A percentile compares a stretch with the other conserved stretches of the same genome.
These are phyloP conservation scores for Pseudogymnoascus sp. DNA, from an alignment of 2,329 filamentous ascomycete genomes.

Conservation along the genomic window DNA sequence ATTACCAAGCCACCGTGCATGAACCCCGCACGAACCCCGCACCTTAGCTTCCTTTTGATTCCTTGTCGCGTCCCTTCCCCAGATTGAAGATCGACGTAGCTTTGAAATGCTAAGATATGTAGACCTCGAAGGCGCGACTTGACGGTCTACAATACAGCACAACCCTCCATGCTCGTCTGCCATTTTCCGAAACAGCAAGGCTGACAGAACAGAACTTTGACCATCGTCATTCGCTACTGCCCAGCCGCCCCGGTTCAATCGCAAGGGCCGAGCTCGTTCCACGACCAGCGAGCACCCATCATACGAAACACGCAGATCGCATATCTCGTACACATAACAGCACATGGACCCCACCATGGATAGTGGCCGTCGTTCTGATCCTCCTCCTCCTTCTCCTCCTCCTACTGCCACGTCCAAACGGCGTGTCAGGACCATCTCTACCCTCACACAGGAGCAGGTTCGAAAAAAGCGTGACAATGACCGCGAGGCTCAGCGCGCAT, in stretches of 20 bases:
- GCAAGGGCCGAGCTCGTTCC: not conserved
- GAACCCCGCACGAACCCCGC: not conserved
- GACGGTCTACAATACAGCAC: not conserved
- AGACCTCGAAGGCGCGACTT: not conserved
- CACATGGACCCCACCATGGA: not conserved
- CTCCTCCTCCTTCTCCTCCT: not conserved
- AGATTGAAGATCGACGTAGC: not conserved
- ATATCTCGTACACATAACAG: not conserved
- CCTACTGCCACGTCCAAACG: not conserved
- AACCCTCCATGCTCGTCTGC: not conserved
- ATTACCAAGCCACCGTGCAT: not conserved
- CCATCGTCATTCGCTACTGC: not conserved
- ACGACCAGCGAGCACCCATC: not conserved
- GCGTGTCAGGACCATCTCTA: not conserved
- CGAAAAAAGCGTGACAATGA: constrained; percentile 1
- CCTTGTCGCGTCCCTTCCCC: not conserved
- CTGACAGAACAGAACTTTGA: not conserved
- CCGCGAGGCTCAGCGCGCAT: constrained; percentile 9
- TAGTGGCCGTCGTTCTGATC: not conserved
- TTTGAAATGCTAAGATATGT: not conserved
- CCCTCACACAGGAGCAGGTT: constrained; percentile 9
- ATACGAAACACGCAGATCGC: not conserved
- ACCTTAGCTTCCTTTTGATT: not conserved
- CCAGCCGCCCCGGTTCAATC: not conserved
- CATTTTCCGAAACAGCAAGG: not conserved